A percentile compares a stretch with the other conserved stretches of the same genome.
Conservation (phyloP, 495 filamentous ascomycete genomes). For the Xeromyces bisporus region DNA sequence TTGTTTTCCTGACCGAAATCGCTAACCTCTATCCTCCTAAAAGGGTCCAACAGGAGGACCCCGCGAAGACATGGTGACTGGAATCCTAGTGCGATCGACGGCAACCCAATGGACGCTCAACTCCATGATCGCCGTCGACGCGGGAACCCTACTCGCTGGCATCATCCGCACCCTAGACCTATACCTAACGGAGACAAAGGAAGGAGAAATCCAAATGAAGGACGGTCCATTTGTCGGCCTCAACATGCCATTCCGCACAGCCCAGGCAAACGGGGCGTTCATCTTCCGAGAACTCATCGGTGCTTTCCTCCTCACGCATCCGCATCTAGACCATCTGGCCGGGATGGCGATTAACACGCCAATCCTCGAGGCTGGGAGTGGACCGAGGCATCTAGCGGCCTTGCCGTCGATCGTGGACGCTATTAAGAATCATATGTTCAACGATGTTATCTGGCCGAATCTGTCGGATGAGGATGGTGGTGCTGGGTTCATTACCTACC, state of each 20-base stretch:
- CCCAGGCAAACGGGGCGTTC: conserved; percentile 62
- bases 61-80: conserved; percentile 74
- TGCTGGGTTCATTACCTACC: conserved; percentile 79
- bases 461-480: conserved; percentile 91
- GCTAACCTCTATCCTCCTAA: background rate
- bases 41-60: conserved; percentile 88
- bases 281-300: conserved; percentile 64
- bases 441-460: conserved; percentile 96
- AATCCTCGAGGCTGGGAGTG: conserved; percentile 49
- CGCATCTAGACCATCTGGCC: conserved; percentile 84
- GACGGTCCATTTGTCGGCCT: conserved; percentile 62
- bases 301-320: conserved; percentile 80
- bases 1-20: no score
- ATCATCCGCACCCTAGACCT: conserved; percentile 55
- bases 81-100: conserved; percentile 69
- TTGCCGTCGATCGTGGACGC: conserved; percentile 72
- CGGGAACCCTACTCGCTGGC: conserved; percentile 72
- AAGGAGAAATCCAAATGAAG: conserved; percentile 10
- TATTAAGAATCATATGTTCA: conserved; percentile 88
- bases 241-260: conserved; percentile 38
- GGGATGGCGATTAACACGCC: conserved; percentile 89
- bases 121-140: conserved; percentile 79
- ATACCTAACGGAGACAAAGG: conserved; percentile 23
- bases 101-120: conserved; percentile 60
- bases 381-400: conserved; percentile 69